These are phyloP conservation scores for Tolypocladium pustulatum DNA, from an alignment of 2,329 filamentous ascomycete species.

Conservation along the genomic window DNA sequence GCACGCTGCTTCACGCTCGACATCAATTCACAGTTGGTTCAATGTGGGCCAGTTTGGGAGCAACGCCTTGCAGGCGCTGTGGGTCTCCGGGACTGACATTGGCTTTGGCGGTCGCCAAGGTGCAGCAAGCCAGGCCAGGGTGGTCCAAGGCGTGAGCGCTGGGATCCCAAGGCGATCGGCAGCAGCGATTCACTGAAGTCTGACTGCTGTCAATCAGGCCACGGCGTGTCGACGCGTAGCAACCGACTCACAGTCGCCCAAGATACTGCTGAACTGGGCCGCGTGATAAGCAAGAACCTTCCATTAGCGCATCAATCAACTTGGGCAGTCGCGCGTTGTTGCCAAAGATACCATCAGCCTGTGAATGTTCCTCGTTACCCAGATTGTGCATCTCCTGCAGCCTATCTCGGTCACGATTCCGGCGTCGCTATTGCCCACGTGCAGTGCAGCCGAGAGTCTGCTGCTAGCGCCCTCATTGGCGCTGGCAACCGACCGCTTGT, in stretches of 20 bases:
- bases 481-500: neutral
- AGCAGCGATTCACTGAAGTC: neutral
- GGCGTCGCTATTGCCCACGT: neutral
- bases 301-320: neutral
- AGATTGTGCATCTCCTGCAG: neutral
- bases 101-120: neutral
- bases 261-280: neutral
- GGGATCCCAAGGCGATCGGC: neutral
- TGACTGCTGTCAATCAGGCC: neutral
- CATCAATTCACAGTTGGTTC: neutral
- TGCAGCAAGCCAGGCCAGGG: neutral
- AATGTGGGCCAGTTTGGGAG: neutral
- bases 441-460: neutral
- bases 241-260: neutral
- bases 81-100: neutral
- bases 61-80: neutral
- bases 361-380: no score
- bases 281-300: neutral
- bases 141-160: neutral
- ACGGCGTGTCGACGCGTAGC: neutral
- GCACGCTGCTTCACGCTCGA: neutral
- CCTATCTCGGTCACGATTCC: neutral
- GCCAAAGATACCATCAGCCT: no score
- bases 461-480: neutral
- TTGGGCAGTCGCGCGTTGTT: neutral